phyloP scores from a whole-genome alignment of 108 stramenopile genomes.

The Skeletonema menzelii region DNA sequence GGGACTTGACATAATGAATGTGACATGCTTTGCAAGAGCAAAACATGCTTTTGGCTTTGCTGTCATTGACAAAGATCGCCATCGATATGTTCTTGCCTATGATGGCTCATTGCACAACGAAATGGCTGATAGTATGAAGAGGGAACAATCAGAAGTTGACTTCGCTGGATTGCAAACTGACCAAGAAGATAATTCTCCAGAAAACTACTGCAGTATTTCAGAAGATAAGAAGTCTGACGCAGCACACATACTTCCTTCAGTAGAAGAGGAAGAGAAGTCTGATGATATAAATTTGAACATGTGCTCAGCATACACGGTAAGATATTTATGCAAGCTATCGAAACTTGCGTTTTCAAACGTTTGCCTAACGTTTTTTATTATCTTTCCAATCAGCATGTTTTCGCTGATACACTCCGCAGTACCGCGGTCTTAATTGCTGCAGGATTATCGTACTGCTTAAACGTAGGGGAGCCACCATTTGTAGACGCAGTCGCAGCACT shows the following conservation, averaged over 20 bases:
- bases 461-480: conserved; percentile 51
- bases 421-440: conserved; percentile 74
- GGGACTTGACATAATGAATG: conserved; percentile 74
- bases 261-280: conserved; percentile 7
- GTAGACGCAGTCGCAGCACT: conserved; percentile 80
- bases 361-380: background rate
- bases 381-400: conserved; percentile 56
- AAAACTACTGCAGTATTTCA: conserved; percentile 16
- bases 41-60: conserved; percentile 64
- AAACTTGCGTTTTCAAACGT: background rate
- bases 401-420: conserved; percentile 83
- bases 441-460: conserved; percentile 45
- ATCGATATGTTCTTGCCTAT: conserved; percentile 41
- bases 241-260: conserved; percentile 8
- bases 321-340: conserved; percentile 3
- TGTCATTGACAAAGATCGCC: conserved; percentile 41
- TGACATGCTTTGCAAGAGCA: conserved; percentile 70
- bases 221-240: conserved; percentile 16
- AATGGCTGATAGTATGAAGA: conserved; percentile 30
- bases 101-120: conserved; percentile 43
- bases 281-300: conserved; percentile 71
- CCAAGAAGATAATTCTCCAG: conserved; percentile 17
- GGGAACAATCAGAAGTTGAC: conserved; percentile 19
- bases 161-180: conserved; percentile 16
- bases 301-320: conserved; percentile 84